Percentiles rank a stretch among this genome's conserved stretches.
Evolutionary conservation across 805 yeast genomes (phyloP).

Genomic region (Starmerella vaccinii): DNA sequence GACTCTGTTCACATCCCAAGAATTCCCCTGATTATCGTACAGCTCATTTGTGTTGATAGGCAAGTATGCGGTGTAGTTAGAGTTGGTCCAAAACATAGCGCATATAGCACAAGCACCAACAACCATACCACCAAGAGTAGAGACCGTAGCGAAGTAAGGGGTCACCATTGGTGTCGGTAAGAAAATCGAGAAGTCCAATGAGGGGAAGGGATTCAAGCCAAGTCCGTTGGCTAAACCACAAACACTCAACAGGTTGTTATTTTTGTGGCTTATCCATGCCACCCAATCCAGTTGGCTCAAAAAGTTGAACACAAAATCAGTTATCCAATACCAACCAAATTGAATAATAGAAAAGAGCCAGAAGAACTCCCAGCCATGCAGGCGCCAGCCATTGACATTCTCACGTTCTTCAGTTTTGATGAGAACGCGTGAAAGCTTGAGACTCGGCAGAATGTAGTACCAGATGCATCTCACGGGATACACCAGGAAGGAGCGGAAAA

Average conservation of each 20-base stretch:
- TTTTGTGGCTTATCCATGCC: constrained; percentile 45
- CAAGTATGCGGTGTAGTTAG: constrained; percentile 42
- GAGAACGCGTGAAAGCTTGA: constrained; percentile 43
- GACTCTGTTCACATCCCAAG: constrained; percentile 40
- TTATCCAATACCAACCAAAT: constrained; percentile 55
- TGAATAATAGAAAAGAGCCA: constrained; percentile 33
- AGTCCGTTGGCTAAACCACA: constrained; percentile 42
- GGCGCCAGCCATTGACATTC: constrained; percentile 47
- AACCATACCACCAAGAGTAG: constrained; percentile 34
- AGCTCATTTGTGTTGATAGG: constrained; percentile 42
- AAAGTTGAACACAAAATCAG: constrained; percentile 53
- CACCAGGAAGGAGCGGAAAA: constrained; percentile 49
- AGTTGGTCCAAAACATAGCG: constrained; percentile 38
- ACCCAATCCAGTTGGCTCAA: constrained; percentile 54
- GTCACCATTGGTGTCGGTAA: constrained; percentile 35
- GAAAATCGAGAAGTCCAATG: constrained; percentile 40
- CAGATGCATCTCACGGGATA: constrained; percentile 46
- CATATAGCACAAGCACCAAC: constrained; percentile 29
- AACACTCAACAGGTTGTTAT: constrained; percentile 47
- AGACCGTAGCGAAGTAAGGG: constrained; percentile 37
- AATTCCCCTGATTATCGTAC: constrained; percentile 43
- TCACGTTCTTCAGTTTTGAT: constrained; percentile 33
- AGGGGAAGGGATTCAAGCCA: constrained; percentile 42
- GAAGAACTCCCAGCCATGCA: constrained; percentile 44
- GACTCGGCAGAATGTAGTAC: constrained; percentile 42